A percentile compares a stretch with the other conserved stretches of the same genome.
Evolutionary conservation across 192 early-diverging fungal species (phyloP).

Genomic region (Entophlyctis luteolus): DNA sequence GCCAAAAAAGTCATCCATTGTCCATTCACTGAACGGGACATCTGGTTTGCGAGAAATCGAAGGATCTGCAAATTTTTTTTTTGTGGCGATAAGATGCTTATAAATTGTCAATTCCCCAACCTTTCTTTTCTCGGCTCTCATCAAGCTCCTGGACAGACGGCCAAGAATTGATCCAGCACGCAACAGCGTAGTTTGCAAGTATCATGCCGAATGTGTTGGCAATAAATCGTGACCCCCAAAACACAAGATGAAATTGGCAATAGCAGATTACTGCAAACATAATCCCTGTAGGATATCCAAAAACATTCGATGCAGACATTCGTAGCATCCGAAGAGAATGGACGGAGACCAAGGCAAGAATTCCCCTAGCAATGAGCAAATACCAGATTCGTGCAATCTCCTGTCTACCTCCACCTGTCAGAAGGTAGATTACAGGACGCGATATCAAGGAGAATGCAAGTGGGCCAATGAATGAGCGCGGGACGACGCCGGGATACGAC

Average conservation of each 20-base stretch:
- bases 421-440: conserved; percentile 1
- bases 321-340: conserved; percentile 53
- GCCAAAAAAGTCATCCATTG: too few species aligned
- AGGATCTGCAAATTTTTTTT: not conserved
- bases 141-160: conserved; percentile 21
- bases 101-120: too few species aligned
- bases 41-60: too few species aligned
- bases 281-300: conserved; percentile 52
- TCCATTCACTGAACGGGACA: too few species aligned
- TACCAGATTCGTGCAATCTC: not conserved
- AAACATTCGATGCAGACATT: conserved; percentile 45
- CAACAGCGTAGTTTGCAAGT: conserved; percentile 43
- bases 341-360: conserved; percentile 8
- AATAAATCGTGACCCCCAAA: conserved; percentile 83
- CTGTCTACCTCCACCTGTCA: not conserved
- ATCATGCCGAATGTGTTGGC: conserved; percentile 83
- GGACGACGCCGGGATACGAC: conserved; percentile 89
- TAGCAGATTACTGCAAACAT: conserved; percentile 52
- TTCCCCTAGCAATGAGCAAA: conserved; percentile 5
- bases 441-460: conserved; percentile 47
- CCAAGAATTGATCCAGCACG: conserved; percentile 8
- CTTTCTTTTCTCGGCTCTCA: too few species aligned
- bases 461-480: conserved; percentile 87
- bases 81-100: too few species aligned
- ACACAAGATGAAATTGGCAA: conserved; percentile 84